Evolutionary conservation across 345 rosid genomes (phyloP).

Genomic region (Eucalyptus erythrocorys): DNA sequence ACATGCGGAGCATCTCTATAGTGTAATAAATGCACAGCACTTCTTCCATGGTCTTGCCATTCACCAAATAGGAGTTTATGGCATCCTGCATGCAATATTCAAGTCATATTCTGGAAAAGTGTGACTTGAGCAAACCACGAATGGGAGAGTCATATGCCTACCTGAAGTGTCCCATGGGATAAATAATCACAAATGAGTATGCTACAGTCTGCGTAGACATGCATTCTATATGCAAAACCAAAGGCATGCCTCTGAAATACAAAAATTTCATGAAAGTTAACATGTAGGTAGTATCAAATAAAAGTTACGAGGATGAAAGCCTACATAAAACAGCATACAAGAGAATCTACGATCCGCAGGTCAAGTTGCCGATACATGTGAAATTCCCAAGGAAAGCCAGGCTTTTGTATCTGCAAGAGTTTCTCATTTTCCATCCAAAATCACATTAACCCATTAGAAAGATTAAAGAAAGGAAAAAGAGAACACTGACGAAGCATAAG

Average conservation of each 20-base stretch:
- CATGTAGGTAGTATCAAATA: not conserved
- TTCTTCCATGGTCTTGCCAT: constrained; percentile 86
- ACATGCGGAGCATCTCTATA: constrained; percentile 75
- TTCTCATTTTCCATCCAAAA: not conserved
- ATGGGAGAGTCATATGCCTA: not conserved
- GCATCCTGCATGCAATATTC: constrained; percentile 51
- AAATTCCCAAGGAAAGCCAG: constrained; percentile 95
- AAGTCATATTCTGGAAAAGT: not conserved
- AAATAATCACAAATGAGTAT: constrained; percentile 73
- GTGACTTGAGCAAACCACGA: not conserved
- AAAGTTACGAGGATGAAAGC: not conserved
- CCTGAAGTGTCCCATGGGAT: constrained; percentile 90
- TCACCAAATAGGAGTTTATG: constrained; percentile 64
- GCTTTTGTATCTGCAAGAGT: constrained; percentile 73
- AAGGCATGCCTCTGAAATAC: constrained; percentile 67
- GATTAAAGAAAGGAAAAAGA: not conserved
- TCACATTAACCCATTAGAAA: not conserved
- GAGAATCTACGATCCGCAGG: constrained; percentile 44
- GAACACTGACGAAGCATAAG: not conserved
- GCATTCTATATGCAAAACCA: constrained; percentile 69
- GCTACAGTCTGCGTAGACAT: constrained; percentile 66
- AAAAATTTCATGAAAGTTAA: not conserved
- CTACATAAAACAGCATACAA: constrained; percentile 25
- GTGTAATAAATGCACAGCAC: constrained; percentile 84
- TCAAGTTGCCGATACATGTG: constrained; percentile 95